Conservation (phyloP, 768 basidiomycete species). For the Cystofilobasidium bisporidii region DNA sequence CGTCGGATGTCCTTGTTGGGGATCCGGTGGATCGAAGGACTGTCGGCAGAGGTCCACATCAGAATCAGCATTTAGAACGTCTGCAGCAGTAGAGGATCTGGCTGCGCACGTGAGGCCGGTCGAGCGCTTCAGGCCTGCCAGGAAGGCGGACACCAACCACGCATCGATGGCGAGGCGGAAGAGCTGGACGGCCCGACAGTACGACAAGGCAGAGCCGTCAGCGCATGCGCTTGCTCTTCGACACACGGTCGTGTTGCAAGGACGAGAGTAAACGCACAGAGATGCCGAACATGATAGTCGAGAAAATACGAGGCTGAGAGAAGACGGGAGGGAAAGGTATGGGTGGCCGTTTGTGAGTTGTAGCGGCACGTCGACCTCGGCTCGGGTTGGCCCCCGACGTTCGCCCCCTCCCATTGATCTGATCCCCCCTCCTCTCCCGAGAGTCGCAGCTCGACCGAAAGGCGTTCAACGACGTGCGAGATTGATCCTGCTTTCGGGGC, state of each 20-base stretch:
- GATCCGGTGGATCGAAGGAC: slow-evolving; percentile 63
- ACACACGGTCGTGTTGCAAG: too few species aligned
- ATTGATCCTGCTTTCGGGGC: too few species aligned
- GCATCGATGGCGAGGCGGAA: slow-evolving; percentile 69
- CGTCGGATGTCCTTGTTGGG: slow-evolving; percentile 83
- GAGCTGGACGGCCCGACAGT: slow-evolving; percentile 38
- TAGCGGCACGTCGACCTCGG: background rate
- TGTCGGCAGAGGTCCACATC: too few species aligned
- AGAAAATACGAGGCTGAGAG: background rate
- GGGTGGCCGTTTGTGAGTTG: background rate
- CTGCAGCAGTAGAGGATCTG: too few species aligned
- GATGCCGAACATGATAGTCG: background rate
- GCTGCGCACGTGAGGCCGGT: slow-evolving; percentile 82
- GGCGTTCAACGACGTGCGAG: too few species aligned
- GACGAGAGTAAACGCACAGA: background rate
- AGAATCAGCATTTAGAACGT: too few species aligned
- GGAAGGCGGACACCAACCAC: slow-evolving; percentile 63
- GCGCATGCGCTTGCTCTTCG: too few species aligned
- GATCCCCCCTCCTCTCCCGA: too few species aligned
- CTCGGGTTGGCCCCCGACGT: too few species aligned
- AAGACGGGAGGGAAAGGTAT: background rate
- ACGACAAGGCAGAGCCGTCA: background rate
- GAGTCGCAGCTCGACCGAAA: too few species aligned
- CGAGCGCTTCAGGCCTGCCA: slow-evolving; percentile 73
- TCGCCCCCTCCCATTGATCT: too few species aligned